These are phyloP conservation scores for Pythium folliculosum DNA, from an alignment of 352 stramenopile genomes.

Conservation along the genomic window DNA sequence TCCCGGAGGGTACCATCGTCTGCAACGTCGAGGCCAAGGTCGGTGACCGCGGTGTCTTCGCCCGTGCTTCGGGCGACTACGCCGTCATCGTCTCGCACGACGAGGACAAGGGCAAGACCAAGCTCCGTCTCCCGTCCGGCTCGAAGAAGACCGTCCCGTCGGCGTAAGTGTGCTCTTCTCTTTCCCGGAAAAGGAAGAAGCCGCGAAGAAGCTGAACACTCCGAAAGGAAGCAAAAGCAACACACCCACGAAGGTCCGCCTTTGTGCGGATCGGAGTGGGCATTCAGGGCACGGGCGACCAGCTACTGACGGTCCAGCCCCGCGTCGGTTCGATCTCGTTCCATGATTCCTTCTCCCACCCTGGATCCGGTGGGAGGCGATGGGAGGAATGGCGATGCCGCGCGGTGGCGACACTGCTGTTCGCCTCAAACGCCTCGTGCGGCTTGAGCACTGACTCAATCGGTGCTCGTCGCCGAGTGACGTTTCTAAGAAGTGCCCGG, in stretches of 20 bases:
- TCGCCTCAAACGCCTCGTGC: conserved; percentile 18
- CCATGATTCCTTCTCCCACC: background rate
- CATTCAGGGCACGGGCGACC: conserved; percentile 35
- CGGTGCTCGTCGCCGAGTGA: conserved; percentile 1
- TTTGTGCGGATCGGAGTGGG: background rate
- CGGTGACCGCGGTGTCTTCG: conserved; percentile 97
- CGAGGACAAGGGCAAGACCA: conserved; percentile 97
- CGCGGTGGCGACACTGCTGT: background rate
- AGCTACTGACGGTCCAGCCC: background rate
- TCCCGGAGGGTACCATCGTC: conserved; percentile 99
- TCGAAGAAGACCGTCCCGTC: conserved; percentile 97
- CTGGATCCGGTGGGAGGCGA: conserved; percentile 3
- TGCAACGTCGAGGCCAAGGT: conserved; percentile 97
- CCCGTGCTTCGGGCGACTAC: conserved; percentile 97
- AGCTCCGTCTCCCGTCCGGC: conserved; percentile 94
- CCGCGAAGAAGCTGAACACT: conserved; percentile 22
- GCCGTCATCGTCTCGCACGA: conserved; percentile 98
- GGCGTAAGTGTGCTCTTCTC: conserved; percentile 71
- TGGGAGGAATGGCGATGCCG: background rate
- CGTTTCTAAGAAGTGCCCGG: conserved; percentile 23
- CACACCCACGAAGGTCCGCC: conserved; percentile 2
- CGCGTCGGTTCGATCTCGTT: background rate
- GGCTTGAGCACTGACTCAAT: background rate
- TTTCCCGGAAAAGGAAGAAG: conserved; percentile 16
- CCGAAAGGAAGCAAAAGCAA: conserved; percentile 19